Evolutionary conservation across 352 stramenopile genomes (phyloP).

Genomic region (Phytophthora ramorum): DNA sequence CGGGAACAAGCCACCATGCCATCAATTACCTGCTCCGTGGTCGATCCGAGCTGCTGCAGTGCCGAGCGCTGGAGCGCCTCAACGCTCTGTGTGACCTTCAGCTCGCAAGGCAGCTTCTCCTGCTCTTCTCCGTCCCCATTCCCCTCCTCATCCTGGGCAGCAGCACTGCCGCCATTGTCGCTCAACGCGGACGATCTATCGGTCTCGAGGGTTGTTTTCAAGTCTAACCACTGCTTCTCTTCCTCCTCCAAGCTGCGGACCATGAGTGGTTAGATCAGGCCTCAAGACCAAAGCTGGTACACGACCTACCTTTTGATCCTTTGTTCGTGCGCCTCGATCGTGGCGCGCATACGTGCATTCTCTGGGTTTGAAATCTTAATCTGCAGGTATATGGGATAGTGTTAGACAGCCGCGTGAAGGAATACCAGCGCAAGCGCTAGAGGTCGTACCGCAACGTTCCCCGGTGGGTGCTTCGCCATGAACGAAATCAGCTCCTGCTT

Average conservation of each 20-base stretch:
- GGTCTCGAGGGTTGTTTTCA: conserved; percentile 47
- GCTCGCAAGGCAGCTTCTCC: conserved; percentile 36
- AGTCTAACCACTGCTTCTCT: conserved; percentile 59
- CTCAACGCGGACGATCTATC: conserved; percentile 21
- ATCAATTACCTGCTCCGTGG: conserved; percentile 46
- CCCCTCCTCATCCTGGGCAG: neutral
- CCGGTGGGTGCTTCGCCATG: conserved; percentile 55
- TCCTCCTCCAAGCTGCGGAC: conserved; percentile 50
- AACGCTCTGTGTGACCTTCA: conserved; percentile 56
- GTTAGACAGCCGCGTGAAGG: conserved; percentile 2
- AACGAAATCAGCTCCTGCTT: conserved; percentile 72
- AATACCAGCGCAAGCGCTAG: neutral
- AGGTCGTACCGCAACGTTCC: conserved; percentile 49
- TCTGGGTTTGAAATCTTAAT: conserved; percentile 65
- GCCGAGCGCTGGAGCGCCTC: conserved; percentile 54
- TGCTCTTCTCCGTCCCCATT: conserved; percentile 12
- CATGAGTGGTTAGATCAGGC: conserved; percentile 1
- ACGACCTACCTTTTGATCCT: conserved; percentile 43
- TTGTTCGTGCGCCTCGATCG: conserved; percentile 58
- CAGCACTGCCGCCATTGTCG: conserved; percentile 6
- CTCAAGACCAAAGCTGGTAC: neutral
- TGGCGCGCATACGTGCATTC: conserved; percentile 61
- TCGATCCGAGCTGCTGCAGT: conserved; percentile 52
- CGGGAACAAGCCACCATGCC: neutral
- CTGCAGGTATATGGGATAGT: conserved; percentile 12